Evolutionary conservation across 257 asterid species (phyloP), one percentile per base, ranked within the genome.

Genomic region (Penstemon barbatus): DNA sequence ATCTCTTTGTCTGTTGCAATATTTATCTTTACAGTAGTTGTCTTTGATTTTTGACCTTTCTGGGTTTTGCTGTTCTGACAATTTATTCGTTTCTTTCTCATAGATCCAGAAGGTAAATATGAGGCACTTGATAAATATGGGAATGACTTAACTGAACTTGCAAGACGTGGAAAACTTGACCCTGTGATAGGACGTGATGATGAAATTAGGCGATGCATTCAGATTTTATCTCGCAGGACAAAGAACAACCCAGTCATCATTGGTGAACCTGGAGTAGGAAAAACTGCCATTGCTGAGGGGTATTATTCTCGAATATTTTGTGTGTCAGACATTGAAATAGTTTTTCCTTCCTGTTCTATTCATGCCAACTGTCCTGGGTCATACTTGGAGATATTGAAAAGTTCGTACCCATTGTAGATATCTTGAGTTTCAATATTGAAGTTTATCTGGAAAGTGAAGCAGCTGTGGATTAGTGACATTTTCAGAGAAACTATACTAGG

Each of bases 201-300:
- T 78, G 98, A 93, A 79, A 93, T 93, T 71, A 81, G 98, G 49
- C 86, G 97, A 55, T 93, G 98, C 83, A 90, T 93, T 61, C 97
- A 93, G 69, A 93, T 93, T 66, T 83, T 93, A 73, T 81, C 90
- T 66, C 95, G 98, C 62, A 77, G 98, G 78, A 93, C 97, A 37
- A 93, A 93, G 83, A 93, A 93, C 78, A 93, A 93, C 75, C 98
- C 98, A 72, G 95, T 93, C 66, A 90, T 93, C 78, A 88, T 93
- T 75, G 98, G 98, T 68, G 98, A 93, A 78, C 98, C 98, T 64
- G 98, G 98, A 45, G 98, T 93, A 9, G 98, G 98, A 18, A 93
- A 93, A 87, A 93, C 98, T 70, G 97, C 98, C 77, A 93, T 93
- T 74, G 98, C 96, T 65, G 98, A 93, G 81, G 98, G 98, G 98